These are phyloP conservation scores for Aspergillus ellipticus DNA, from an alignment of 495 filamentous ascomycete species.

Conservation along the genomic window DNA sequence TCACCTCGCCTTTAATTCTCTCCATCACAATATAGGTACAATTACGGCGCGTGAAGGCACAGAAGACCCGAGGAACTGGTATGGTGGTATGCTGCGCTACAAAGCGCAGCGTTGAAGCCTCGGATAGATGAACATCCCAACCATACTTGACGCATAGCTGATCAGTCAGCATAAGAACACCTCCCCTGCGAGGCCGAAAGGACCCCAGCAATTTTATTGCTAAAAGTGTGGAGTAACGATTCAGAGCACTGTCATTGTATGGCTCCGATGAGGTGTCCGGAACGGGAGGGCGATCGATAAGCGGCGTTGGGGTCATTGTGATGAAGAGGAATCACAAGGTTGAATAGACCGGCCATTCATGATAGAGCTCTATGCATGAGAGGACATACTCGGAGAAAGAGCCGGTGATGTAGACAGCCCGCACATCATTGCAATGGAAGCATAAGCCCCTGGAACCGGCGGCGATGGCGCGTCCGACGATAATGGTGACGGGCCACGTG, in stretches of 20 bases:
- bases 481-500: no score
- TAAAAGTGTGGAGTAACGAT: constrained; percentile 24
- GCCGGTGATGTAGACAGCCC: no score
- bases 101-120: constrained; percentile 48
- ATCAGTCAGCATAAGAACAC: constrained; percentile 33
- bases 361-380: no score
- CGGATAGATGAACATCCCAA: constrained; percentile 33
- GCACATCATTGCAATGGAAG: no score
- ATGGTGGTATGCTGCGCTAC: constrained; percentile 45
- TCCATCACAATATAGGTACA: constrained; percentile 51
- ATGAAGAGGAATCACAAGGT: no score
- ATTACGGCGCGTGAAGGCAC: constrained; percentile 40
- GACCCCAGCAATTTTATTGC: constrained; percentile 23
- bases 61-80: constrained; percentile 49
- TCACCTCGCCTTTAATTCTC: constrained; percentile 42
- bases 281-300: no score
- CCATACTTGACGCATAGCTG: constrained; percentile 41
- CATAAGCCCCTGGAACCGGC: no score
- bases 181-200: constrained; percentile 22
- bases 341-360: no score
- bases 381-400: no score
- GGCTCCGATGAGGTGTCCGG: no score
- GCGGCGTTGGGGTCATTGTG: no score
- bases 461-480: no score
- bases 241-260: constrained; percentile 17